phyloP scores from a whole-genome alignment of 2,329 filamentous ascomycete species.

The Colletotrichum costaricense region DNA sequence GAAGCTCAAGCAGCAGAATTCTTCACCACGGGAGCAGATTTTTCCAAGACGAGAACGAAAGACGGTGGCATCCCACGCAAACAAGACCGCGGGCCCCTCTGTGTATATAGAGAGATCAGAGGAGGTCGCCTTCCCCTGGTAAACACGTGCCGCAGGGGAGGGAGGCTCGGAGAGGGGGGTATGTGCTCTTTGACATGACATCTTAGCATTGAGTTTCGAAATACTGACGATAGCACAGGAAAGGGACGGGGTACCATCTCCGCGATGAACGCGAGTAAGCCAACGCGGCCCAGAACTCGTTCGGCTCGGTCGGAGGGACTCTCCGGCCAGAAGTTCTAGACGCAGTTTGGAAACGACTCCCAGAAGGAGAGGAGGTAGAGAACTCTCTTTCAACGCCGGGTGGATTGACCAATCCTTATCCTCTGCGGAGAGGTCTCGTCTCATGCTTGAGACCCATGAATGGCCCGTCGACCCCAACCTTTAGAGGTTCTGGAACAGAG shows the following conservation, averaged over 20 bases:
- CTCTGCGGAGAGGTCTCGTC: constrained; percentile 1
- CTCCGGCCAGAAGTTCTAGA: neutral
- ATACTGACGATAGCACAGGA: neutral
- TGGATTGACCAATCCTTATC: neutral
- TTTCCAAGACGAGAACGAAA: neutral
- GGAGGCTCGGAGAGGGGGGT: neutral
- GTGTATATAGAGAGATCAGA: neutral
- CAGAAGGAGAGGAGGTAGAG: neutral
- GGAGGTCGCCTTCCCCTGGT: neutral
- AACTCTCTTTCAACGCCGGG: neutral
- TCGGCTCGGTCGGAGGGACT: neutral
- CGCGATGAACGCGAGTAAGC: neutral
- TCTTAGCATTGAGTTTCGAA: constrained; percentile 17
- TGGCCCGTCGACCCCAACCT: constrained; percentile 21
- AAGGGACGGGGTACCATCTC: neutral
- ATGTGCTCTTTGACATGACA: constrained; percentile 2
- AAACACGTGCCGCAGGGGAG: neutral
- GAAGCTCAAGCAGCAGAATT: neutral
- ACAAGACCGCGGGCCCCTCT: neutral
- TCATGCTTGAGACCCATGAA: constrained; percentile 16
- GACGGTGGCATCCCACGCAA: neutral
- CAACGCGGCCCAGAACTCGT: neutral
- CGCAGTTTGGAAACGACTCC: neutral
- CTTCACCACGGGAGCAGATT: neutral
- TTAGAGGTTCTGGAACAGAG: constrained; percentile 24